These are phyloP conservation scores for Coemansia sp. DNA, from an alignment of 371 early-diverging fungal species.

Conservation along the genomic window DNA sequence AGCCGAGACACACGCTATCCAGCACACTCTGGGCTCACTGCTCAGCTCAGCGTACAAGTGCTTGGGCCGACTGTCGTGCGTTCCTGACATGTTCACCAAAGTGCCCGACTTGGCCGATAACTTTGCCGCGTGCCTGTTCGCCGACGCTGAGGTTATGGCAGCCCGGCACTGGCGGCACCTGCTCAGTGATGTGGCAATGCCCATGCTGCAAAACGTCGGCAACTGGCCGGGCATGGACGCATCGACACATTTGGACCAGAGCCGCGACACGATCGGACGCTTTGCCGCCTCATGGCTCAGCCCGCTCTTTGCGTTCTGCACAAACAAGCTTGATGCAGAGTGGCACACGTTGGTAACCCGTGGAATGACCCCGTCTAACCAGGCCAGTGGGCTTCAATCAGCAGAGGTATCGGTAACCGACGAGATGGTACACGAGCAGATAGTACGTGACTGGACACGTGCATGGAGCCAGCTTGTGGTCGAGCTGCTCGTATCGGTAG, in stretches of 20 bases:
- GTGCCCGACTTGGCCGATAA: constrained; percentile 16
- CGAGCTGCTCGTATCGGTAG: constrained; percentile 15
- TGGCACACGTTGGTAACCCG: constrained; percentile 16
- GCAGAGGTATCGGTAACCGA: constrained; percentile 13
- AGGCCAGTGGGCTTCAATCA: neutral
- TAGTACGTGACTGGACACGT: constrained; percentile 47
- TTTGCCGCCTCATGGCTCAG: constrained; percentile 25
- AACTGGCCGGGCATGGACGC: constrained; percentile 35
- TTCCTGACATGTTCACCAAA: constrained; percentile 19
- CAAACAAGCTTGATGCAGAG: constrained; percentile 15
- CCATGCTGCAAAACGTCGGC: constrained; percentile 21
- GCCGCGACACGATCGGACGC: neutral
- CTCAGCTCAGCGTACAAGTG: constrained; percentile 42
- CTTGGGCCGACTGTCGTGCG: constrained; percentile 19
- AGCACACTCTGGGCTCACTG: constrained; percentile 19
- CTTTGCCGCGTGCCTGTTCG: constrained; percentile 34
- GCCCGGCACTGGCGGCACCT: constrained; percentile 38
- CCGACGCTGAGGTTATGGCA: constrained; percentile 29
- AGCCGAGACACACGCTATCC: constrained; percentile 19
- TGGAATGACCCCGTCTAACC: neutral
- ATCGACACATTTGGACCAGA: neutral
- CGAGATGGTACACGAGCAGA: constrained; percentile 37
- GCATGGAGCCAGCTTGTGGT: constrained; percentile 33
- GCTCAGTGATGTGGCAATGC: constrained; percentile 28
- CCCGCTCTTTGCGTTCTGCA: constrained; percentile 33